Evolutionary conservation across 176 grass and related monocot species (phyloP).

Genomic region (Panicum miliaceum): DNA sequence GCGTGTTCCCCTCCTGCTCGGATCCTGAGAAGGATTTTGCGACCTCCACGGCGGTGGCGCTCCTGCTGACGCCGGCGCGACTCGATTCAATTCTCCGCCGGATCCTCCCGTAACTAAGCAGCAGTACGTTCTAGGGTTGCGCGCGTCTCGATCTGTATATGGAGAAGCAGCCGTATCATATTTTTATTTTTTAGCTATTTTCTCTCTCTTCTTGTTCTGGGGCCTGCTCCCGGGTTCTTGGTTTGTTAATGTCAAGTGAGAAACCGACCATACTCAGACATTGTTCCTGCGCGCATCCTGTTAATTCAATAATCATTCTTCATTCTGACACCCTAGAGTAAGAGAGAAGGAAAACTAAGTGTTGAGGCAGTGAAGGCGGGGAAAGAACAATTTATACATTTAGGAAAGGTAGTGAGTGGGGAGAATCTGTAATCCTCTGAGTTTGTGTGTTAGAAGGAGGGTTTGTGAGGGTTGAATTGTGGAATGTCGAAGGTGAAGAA

Average conservation of each 20-base stretch:
- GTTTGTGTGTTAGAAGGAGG: slow-evolving; percentile 21
- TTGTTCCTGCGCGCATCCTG: not conserved
- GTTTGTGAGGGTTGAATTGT: not conserved
- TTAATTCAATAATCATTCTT: slow-evolving; percentile 32
- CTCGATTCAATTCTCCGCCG: not conserved
- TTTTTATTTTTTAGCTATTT: not conserved
- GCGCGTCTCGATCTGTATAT: not conserved
- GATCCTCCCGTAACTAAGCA: not conserved
- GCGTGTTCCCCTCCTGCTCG: not conserved
- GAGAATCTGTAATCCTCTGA: not conserved
- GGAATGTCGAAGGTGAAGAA: slow-evolving; percentile 44
- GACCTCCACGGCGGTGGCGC: not conserved
- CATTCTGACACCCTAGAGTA: slow-evolving; percentile 1
- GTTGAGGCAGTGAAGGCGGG: not conserved
- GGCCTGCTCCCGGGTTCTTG: not conserved
- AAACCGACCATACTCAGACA: not conserved
- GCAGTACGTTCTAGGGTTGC: slow-evolving; percentile 24
- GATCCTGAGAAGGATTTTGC: slow-evolving; percentile 2
- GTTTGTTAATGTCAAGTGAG: slow-evolving; percentile 32
- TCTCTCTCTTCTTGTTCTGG: not conserved
- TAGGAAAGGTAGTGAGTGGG: not conserved
- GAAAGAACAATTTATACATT: slow-evolving; percentile 4
- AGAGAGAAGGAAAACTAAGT: not conserved
- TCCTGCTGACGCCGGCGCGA: not conserved
- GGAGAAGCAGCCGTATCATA: not conserved